phyloP scores from a whole-genome alignment of 1,139 yeast species.

The Yamadazyma oceani region DNA sequence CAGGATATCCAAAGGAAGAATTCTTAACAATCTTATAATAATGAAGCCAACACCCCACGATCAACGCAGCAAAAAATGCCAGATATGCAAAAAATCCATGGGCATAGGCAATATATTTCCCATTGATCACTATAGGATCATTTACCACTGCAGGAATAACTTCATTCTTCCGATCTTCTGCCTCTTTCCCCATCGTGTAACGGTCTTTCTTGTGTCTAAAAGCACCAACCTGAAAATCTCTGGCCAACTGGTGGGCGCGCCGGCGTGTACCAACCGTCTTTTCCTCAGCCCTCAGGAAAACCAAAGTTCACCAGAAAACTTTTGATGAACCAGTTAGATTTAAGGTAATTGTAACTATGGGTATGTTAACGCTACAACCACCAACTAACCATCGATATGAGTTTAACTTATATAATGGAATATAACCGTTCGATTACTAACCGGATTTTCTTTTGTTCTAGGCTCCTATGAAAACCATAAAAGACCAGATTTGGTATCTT shows the following conservation, averaged over 20 bases:
- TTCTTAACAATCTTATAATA: constrained; percentile 85
- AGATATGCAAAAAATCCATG: constrained; percentile 70
- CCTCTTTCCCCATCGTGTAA: not conserved
- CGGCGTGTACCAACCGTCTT: too few species aligned
- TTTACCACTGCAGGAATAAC: not conserved
- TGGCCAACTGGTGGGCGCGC: too few species aligned
- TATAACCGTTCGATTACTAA: constrained; percentile 7
- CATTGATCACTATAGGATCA: constrained; percentile 43
- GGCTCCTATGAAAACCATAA: constrained; percentile 51
- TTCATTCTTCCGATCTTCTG: not conserved
- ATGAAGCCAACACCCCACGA: constrained; percentile 72
- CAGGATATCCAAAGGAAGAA: constrained; percentile 86
- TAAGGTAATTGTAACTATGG: constrained; percentile 12
- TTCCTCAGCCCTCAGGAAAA: too few species aligned
- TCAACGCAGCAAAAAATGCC: constrained; percentile 74
- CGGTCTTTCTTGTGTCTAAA: too few species aligned
- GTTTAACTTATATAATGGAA: too few species aligned
- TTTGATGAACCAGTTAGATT: constrained; percentile 13
- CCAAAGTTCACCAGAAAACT: constrained; percentile 1
- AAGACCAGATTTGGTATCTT: constrained; percentile 76
- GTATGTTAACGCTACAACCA: constrained; percentile 6
- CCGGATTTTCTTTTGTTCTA: constrained; percentile 9
- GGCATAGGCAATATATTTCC: constrained; percentile 61
- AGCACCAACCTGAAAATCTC: too few species aligned
- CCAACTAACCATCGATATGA: not conserved